These are phyloP conservation scores for Plasmodium ovale DNA, from an alignment of 169 alveolate genomes.

Conservation along the genomic window DNA sequence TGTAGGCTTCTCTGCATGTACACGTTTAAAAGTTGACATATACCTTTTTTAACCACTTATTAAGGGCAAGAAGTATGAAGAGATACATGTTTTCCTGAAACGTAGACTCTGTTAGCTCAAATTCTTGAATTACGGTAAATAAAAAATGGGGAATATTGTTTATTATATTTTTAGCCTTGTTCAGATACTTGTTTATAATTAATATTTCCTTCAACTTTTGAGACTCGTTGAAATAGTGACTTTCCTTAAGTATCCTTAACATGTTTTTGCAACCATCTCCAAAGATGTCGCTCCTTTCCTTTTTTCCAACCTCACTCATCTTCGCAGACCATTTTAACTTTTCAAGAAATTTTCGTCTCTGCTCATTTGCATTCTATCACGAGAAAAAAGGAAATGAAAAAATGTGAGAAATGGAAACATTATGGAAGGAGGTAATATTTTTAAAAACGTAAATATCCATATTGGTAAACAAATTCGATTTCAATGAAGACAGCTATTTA, in stretches of 20 bases:
- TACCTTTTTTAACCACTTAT: slow-evolving; percentile 62
- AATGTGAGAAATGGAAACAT: not conserved
- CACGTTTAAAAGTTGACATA: not conserved
- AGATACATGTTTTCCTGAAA: slow-evolving; percentile 48
- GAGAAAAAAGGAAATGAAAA: not conserved
- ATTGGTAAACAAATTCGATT: too few species aligned
- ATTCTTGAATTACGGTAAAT: slow-evolving; percentile 37
- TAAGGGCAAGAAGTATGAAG: slow-evolving; percentile 54
- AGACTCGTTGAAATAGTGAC: slow-evolving; percentile 23
- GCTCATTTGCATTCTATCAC: slow-evolving; percentile 57
- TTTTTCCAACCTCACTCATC: not conserved
- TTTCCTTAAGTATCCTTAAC: slow-evolving; percentile 43
- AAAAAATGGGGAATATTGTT: slow-evolving; percentile 52
- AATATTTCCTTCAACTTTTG: slow-evolving; percentile 41
- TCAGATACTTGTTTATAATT: slow-evolving; percentile 43
- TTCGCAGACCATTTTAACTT: slow-evolving; percentile 57
- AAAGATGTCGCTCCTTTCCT: slow-evolving; percentile 14
- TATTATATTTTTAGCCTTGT: slow-evolving; percentile 33
- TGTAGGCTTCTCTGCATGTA: too few species aligned
- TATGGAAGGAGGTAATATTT: not conserved
- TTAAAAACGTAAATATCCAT: too few species aligned
- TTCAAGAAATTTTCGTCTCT: slow-evolving; percentile 24
- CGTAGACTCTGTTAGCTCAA: slow-evolving; percentile 38
- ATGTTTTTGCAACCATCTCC: slow-evolving; percentile 43
- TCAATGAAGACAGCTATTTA: too few species aligned